Evolutionary conservation across 306 rosid species (phyloP).

Genomic region (Delonix regia): DNA sequence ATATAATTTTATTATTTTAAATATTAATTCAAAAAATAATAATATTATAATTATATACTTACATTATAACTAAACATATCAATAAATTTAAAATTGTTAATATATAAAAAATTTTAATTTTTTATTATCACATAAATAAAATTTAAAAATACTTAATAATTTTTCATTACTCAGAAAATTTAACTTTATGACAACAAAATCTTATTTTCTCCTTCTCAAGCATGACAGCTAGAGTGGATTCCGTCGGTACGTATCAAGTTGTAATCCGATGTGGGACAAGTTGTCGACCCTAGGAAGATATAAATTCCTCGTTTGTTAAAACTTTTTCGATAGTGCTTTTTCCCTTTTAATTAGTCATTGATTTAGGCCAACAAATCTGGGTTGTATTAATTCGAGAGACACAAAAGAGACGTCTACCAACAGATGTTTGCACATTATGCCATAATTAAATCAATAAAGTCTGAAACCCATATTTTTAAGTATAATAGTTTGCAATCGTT

Average conservation of each 20-base stretch:
- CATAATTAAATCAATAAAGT: not conserved
- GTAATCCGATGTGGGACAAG: slow-evolving; percentile 35
- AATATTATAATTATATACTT: no score
- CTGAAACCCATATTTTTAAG: not conserved
- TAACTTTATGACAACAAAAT: not conserved
- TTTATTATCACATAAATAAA: no score
- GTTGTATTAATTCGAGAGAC: not conserved
- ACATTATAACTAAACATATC: no score
- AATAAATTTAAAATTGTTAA: no score
- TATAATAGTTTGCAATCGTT: not conserved
- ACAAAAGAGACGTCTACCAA: not conserved
- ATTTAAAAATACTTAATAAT: no score
- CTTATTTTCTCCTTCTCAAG: not conserved
- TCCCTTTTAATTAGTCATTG: not conserved
- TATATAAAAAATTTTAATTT: no score
- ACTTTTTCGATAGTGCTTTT: not conserved
- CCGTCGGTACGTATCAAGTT: slow-evolving; percentile 16
- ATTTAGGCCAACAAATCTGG: not conserved
- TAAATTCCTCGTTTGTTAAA: not conserved
- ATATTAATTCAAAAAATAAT: no score
- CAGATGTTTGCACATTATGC: not conserved
- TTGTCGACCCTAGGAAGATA: not conserved
- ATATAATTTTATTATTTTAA: no score
- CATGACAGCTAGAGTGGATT: slow-evolving; percentile 21
- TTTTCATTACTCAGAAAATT: no score